A percentile compares a stretch with the other conserved stretches of the same genome.
phyloP scores from a whole-genome alignment of 768 basidiomycete species.

The Serendipita sp. region DNA sequence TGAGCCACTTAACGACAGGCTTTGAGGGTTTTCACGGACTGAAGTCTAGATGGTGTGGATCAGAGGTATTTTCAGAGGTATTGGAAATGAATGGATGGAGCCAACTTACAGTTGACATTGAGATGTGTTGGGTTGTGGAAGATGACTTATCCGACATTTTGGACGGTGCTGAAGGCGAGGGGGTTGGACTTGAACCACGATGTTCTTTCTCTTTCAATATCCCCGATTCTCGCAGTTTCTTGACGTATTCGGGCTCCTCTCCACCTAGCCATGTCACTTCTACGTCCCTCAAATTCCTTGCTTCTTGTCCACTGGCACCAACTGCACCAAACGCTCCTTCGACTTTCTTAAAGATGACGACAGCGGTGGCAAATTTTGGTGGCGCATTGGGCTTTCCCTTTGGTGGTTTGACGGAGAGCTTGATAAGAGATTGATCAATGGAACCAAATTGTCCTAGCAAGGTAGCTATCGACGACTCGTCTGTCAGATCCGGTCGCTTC shows the following conservation, averaged over 20 bases:
- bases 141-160: neutral
- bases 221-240: conserved; percentile 58
- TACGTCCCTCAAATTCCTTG: conserved; percentile 38
- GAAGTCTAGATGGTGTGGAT: no score
- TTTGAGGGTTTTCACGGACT: no score
- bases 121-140: neutral
- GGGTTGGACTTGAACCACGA: neutral
- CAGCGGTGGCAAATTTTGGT: conserved; percentile 52
- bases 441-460: conserved; percentile 48
- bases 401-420: conserved; percentile 47
- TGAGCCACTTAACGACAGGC: conserved; percentile 14
- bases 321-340: conserved; percentile 64
- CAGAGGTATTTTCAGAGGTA: no score
- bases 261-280: conserved; percentile 63
- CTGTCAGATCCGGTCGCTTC: conserved; percentile 40
- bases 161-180: neutral
- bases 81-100: neutral
- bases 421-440: conserved; percentile 47
- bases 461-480: conserved; percentile 29
- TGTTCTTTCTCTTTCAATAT: conserved; percentile 17
- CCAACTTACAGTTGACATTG: neutral
- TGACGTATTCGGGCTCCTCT: conserved; percentile 54
- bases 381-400: conserved; percentile 40
- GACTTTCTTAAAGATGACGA: conserved; percentile 62
- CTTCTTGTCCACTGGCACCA: conserved; percentile 34